Percentiles rank a stretch among this genome's conserved stretches.
Evolutionary conservation across 352 stramenopile species (phyloP).

Genomic region (Phytophthora sojae): DNA sequence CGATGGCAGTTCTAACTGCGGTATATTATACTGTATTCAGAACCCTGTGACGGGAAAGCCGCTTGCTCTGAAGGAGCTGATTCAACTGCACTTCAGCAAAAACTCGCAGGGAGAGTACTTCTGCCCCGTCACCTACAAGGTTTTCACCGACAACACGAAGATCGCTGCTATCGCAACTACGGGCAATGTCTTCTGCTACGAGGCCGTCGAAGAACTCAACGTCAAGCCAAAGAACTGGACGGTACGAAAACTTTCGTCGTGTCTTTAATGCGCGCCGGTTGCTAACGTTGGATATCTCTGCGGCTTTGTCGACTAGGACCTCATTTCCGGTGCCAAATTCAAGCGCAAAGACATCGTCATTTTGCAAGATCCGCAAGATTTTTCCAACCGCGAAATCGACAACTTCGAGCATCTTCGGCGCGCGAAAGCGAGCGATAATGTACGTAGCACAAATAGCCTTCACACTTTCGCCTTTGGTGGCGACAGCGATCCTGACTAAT

Average conservation of each 20-base stretch:
- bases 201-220: conserved; percentile 98
- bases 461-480: background rate
- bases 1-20: background rate
- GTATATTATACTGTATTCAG: conserved; percentile 27
- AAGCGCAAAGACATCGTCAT: conserved; percentile 95
- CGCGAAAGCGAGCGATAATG: conserved; percentile 57
- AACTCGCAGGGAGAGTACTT: conserved; percentile 84
- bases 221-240: conserved; percentile 98
- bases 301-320: conserved; percentile 66
- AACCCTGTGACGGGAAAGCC: conserved; percentile 96
- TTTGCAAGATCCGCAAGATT: conserved; percentile 95
- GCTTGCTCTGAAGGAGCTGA: conserved; percentile 94
- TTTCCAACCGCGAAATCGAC: conserved; percentile 94
- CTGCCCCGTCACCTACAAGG: conserved; percentile 97
- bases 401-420: conserved; percentile 96
- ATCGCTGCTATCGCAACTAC: conserved; percentile 82
- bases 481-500: background rate
- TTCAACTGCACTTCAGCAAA: conserved; percentile 88
- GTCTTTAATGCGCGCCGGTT: background rate
- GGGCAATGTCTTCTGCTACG: conserved; percentile 97
- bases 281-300: conserved; percentile 25
- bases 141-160: conserved; percentile 91
- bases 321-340: conserved; percentile 94
- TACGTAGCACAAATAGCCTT: conserved; percentile 17
- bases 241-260: conserved; percentile 30